Base-by-base conservation (phyloP, 2,329 filamentous ascomycete genomes). In the Aureobasidium namibiae region DNA sequence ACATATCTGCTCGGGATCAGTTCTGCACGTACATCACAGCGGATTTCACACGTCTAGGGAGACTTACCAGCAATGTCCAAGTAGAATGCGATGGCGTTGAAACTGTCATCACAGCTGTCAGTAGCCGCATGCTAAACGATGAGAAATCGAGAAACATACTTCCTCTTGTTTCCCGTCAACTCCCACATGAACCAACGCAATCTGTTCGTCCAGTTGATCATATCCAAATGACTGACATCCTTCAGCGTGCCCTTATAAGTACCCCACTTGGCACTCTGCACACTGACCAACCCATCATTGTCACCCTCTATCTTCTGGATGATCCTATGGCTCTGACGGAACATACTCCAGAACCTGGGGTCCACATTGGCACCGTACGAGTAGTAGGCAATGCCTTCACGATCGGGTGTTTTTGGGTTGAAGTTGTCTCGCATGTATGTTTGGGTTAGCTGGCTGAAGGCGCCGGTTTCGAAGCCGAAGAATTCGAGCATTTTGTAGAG, bases 141-240 rank as follows among this genome's bases (percentile, higher is more conserved):
- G 4, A 1, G 31, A 16, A 23, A 4, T 18, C 3, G 3, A 34
- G 23, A 39, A 48, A 72, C 75, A 61, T 53, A 82, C 77, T 78
- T 82, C 64, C 76, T 73, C 68, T 78, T 79, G 60, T 78, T 78
- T 4, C 83, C 80, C 2, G 78, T 80, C 56, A 85, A 65, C 60
- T 79, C 74, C 68, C 80, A 82, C 50, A 82, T 74, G 60, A 81
- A 75, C 79, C 80, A 83, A 64, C 83, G 80, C 38, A 85, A 65
- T 31, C 82, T 74, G 63, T 85, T 86, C 29, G 81, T 83, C 83
- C 83, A 86, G 64, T 86, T 86, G 69, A 86, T 86, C 62, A 86
- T 67, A 64, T 86, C 83, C 48, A 86, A 68, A 71, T 86, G 83
- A 67, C 80, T 84, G 60, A 85, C 83, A 4, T 80, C 80, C n/a